These are phyloP conservation scores for Schizothecium vesticola DNA, from an alignment of 495 filamentous ascomycete species.

Conservation along the genomic window DNA sequence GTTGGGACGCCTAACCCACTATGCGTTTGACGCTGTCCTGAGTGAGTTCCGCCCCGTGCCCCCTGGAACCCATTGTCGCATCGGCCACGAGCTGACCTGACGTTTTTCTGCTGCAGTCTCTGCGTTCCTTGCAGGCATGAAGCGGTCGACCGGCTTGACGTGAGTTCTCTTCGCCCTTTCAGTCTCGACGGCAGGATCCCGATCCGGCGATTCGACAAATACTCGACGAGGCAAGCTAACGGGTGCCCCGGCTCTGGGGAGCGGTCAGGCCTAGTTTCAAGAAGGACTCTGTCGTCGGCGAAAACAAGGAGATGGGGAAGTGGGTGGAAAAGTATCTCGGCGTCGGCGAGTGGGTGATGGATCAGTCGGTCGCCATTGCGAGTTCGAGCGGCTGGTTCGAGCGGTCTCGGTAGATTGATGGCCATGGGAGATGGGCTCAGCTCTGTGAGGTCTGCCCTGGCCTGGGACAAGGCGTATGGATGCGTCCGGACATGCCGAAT, in stretches of 20 bases:
- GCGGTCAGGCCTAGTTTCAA: constrained; percentile 72
- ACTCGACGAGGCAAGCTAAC: constrained; percentile 20
- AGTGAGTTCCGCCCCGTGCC: constrained; percentile 47
- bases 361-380: constrained; percentile 87
- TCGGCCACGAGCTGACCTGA: constrained; percentile 21
- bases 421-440: not conserved
- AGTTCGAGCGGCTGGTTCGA: constrained; percentile 86
- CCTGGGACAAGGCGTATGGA: not conserved
- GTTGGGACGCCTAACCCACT: constrained; percentile 89
- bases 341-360: constrained; percentile 97
- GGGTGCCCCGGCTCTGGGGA: constrained; percentile 27
- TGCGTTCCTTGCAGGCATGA: constrained; percentile 91
- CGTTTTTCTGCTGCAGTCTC: constrained; percentile 56
- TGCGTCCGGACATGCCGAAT: not conserved
- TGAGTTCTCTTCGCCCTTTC: constrained; percentile 52
- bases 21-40: constrained; percentile 93
- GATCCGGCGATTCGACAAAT: not conserved
- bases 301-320: constrained; percentile 77
- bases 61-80: not conserved
- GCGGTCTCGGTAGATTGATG: constrained; percentile 60
- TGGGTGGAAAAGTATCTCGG: constrained; percentile 95
- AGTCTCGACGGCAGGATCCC: not conserved
- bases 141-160: constrained; percentile 94
- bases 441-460: not conserved
- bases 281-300: constrained; percentile 70